Percentiles rank a stretch among this genome's conserved stretches.
Conservation (phyloP, 2,329 filamentous ascomycete species). For the Beauveria brongniartii region DNA sequence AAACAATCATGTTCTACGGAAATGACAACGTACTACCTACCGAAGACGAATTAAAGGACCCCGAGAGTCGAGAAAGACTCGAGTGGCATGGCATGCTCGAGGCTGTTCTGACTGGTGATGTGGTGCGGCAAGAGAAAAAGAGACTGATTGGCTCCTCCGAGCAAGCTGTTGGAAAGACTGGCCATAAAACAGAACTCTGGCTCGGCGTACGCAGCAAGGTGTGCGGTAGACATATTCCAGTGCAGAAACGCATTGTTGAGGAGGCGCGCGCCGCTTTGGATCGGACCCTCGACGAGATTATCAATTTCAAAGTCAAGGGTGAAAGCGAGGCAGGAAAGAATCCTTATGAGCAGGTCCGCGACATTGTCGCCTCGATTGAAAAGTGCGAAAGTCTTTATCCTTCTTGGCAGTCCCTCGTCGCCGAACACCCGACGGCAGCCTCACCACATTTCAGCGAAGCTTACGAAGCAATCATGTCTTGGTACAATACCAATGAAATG, state of each 20-base stretch:
- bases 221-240: constrained; percentile 73
- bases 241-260: constrained; percentile 82
- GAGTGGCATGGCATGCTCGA: constrained; percentile 99
- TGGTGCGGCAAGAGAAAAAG: constrained; percentile 97
- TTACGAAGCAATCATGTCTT: constrained; percentile 82
- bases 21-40: constrained; percentile 85
- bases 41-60: constrained; percentile 81
- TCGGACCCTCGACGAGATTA: constrained; percentile 74
- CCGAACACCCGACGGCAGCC: constrained; percentile 66
- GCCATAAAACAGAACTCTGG: constrained; percentile 78
- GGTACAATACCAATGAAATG: constrained; percentile 94
- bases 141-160: constrained; percentile 73
- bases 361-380: constrained; percentile 84
- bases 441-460: constrained; percentile 73
- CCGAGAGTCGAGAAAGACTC: constrained; percentile 77
- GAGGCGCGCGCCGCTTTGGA: constrained; percentile 70
- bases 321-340: constrained; percentile 86
- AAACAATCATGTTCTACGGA: constrained; percentile 86
- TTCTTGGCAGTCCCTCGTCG: constrained; percentile 64
- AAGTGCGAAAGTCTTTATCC: constrained; percentile 81
- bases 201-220: constrained; percentile 75
- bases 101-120: constrained; percentile 90
- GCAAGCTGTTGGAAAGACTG: constrained; percentile 48
- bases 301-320: constrained; percentile 89
- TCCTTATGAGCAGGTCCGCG: constrained; percentile 78